phyloP scores from a whole-genome alignment of 257 asterid genomes.

The Penstemon davidsonii region DNA sequence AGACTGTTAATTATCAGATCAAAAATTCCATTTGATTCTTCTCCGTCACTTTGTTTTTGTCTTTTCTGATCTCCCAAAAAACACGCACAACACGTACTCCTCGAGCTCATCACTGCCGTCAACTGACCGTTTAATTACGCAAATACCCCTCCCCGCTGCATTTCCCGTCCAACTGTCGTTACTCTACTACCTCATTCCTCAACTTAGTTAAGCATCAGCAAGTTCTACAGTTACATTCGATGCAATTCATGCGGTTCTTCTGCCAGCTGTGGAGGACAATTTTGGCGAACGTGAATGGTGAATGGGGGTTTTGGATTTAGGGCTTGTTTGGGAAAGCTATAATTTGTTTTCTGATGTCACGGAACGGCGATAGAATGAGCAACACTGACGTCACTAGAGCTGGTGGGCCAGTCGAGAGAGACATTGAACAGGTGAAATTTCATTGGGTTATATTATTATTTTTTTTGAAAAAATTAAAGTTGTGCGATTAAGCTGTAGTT shows the following conservation, averaged over 20 bases:
- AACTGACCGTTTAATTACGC: conserved; percentile 17
- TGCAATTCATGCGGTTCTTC: conserved; percentile 7
- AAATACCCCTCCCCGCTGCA: conserved; percentile 7
- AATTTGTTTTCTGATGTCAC: conserved; percentile 29
- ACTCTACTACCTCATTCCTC: background rate
- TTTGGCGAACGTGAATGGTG: conserved; percentile 24
- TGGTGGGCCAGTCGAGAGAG: conserved; percentile 64
- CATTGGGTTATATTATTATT: too few species aligned
- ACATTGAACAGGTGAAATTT: conserved; percentile 53
- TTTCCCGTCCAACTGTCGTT: background rate
- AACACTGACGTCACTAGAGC: conserved; percentile 45
- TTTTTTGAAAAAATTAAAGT: too few species aligned
- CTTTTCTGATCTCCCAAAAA: conserved; percentile 29
- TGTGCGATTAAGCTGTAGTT: too few species aligned
- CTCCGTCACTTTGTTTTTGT: conserved; percentile 24
- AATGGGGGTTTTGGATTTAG: conserved; percentile 36
- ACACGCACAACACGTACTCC: conserved; percentile 11
- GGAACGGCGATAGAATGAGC: conserved; percentile 46
- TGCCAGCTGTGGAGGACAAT: background rate
- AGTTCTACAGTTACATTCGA: background rate
- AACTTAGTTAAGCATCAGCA: too few species aligned
- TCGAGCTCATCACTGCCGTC: conserved; percentile 25
- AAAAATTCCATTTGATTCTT: conserved; percentile 30
- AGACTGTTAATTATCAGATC: conserved; percentile 28
- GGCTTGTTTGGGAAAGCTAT: conserved; percentile 21